These are phyloP conservation scores for Blakeslea trispora DNA, from an alignment of 371 early-diverging fungal genomes.

Conservation along the genomic window DNA sequence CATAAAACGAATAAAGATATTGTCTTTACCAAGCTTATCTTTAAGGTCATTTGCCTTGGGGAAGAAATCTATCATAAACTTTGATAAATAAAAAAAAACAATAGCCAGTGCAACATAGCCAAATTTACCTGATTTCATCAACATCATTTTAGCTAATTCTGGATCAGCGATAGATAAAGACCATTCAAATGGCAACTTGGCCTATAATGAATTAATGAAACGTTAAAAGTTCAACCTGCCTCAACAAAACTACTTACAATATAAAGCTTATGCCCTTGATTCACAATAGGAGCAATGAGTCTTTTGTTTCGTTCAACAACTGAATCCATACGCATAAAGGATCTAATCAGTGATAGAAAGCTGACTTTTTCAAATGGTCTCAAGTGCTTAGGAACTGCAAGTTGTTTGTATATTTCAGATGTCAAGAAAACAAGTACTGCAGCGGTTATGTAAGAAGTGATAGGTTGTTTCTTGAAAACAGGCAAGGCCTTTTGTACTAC, in stretches of 20 bases:
- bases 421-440: not conserved
- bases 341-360: not conserved
- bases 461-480: not conserved
- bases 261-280: not conserved
- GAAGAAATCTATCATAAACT: conserved; percentile 12
- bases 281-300: not conserved
- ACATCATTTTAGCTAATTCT: conserved; percentile 21
- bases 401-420: not conserved
- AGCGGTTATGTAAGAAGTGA: not conserved
- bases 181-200: conserved; percentile 31
- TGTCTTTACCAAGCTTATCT: conserved; percentile 7
- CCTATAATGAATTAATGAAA: conserved; percentile 5
- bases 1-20: conserved; percentile 22
- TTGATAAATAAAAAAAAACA: not conserved
- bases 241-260: too few species aligned
- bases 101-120: too few species aligned
- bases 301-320: not conserved
- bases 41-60: conserved; percentile 16
- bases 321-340: not conserved
- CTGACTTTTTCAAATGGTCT: not conserved
- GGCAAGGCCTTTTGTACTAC: not conserved
- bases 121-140: conserved; percentile 34
- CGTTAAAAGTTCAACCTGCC: too few species aligned
- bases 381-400: not conserved
- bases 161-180: conserved; percentile 35